A percentile compares a stretch with the other conserved stretches of the same genome.
Conservation (phyloP, 352 stramenopile genomes). For the Phytophthora brassicae region DNA sequence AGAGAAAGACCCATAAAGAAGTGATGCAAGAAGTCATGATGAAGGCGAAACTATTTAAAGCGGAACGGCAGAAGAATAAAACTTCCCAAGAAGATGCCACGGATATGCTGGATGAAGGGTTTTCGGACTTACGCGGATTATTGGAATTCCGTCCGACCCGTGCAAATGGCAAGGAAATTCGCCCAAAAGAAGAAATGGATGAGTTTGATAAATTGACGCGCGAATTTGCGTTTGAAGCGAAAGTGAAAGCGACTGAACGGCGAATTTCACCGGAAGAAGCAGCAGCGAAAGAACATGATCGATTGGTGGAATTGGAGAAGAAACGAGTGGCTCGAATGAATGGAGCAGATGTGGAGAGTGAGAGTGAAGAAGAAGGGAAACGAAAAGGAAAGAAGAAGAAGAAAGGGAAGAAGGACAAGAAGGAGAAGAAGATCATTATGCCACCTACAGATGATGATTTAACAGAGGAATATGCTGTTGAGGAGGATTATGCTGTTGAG, state of each 20-base stretch:
- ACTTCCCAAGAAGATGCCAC: constrained; percentile 76
- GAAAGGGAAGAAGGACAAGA: constrained; percentile 44
- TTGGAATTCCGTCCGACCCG: constrained; percentile 78
- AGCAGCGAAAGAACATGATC: constrained; percentile 91
- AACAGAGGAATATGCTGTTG: constrained; percentile 81
- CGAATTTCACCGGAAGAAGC: constrained; percentile 95
- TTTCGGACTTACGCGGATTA: constrained; percentile 61
- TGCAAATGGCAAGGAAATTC: constrained; percentile 57
- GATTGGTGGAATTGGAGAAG: constrained; percentile 91
- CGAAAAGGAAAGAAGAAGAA: constrained; percentile 58
- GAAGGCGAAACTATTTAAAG: constrained; percentile 91
- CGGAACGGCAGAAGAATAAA: constrained; percentile 87
- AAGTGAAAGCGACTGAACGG: constrained; percentile 92
- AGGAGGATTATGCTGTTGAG: constrained; percentile 82
- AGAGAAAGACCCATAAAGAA: constrained; percentile 86
- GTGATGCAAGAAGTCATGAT: constrained; percentile 92
- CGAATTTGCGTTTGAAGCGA: constrained; percentile 90
- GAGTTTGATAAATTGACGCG: constrained; percentile 85
- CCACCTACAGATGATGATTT: constrained; percentile 90
- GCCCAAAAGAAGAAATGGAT: constrained; percentile 78
- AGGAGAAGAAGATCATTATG: constrained; percentile 77
- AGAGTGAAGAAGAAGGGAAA: constrained; percentile 47
- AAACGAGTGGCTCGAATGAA: constrained; percentile 95
- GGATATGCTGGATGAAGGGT: constrained; percentile 74
- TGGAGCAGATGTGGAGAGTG: constrained; percentile 80